Conservation (phyloP, 192 early-diverging fungal genomes). For the Chytriomyces confervae region DNA sequence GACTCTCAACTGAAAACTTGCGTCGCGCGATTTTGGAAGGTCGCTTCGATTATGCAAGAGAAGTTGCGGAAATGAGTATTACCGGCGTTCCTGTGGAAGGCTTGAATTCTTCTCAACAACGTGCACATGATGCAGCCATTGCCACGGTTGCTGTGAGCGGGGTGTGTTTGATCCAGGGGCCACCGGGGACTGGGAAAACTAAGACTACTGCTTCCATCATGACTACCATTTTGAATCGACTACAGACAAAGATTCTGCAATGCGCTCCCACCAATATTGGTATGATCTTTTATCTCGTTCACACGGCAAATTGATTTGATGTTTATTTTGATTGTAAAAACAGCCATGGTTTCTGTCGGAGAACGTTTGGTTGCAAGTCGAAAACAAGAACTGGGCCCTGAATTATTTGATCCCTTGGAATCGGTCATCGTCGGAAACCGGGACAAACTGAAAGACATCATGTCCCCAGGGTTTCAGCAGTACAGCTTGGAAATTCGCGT, state of each 20-base stretch:
- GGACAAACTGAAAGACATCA: conserved; percentile 18
- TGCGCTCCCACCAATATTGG: conserved; percentile 25
- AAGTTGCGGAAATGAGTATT: neutral
- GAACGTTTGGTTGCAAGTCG: conserved; percentile 6
- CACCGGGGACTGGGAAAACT: conserved; percentile 25
- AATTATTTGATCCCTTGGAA: conserved; percentile 10
- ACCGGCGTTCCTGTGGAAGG: conserved; percentile 1
- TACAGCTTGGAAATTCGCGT: conserved; percentile 18
- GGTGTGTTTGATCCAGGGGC: conserved; percentile 30
- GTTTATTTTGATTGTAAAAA: too few species aligned
- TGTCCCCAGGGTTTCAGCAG: conserved; percentile 3
- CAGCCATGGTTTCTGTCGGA: neutral
- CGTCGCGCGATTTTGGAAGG: conserved; percentile 21
- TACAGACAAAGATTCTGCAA: conserved; percentile 21
- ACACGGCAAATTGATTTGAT: too few species aligned
- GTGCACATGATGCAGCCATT: conserved; percentile 25
- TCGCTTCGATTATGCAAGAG: conserved; percentile 7
- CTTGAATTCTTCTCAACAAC: conserved; percentile 22
- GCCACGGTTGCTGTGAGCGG: conserved; percentile 9
- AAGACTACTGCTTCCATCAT: conserved; percentile 17
- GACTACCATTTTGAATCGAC: neutral
- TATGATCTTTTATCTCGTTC: neutral
- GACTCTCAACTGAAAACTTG: conserved; percentile 7
- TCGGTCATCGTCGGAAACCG: conserved; percentile 23
- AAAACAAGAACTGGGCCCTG: neutral